Percentiles rank a stretch among this genome's conserved stretches.
phyloP scores from a whole-genome alignment of 1,284 basidiomycete species.

The Ceratobasidium sp. region DNA sequence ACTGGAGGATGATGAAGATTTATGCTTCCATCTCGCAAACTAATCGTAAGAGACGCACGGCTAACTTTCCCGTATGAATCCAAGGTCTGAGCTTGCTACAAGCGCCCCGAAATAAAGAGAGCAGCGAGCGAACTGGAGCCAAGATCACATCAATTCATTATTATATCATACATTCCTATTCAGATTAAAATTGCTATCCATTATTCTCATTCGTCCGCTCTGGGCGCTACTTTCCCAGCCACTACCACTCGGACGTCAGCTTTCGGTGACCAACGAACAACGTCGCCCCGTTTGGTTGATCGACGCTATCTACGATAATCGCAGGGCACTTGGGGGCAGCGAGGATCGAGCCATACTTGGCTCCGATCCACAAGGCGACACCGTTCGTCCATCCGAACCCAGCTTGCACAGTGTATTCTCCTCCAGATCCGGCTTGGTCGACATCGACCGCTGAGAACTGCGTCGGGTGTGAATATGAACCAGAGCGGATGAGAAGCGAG shows the following conservation, averaged over 20 bases:
- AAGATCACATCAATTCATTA: too few species aligned
- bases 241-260: neutral
- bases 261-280: slow-evolving; percentile 29
- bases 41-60: slow-evolving; percentile 58
- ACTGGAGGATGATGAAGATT: too few species aligned
- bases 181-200: neutral
- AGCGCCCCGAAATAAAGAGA: slow-evolving; percentile 88
- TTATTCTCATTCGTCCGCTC: neutral
- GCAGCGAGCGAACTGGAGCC: too few species aligned
- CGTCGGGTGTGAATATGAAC: neutral
- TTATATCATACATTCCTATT: too few species aligned
- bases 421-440: slow-evolving; percentile 83
- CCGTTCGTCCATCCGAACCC: slow-evolving; percentile 95
- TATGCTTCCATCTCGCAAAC: slow-evolving; percentile 56
- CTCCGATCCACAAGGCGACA: slow-evolving; percentile 76
- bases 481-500: slow-evolving; percentile 44
- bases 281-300: slow-evolving; percentile 40
- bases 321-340: slow-evolving; percentile 70
- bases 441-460: slow-evolving; percentile 61
- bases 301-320: slow-evolving; percentile 44
- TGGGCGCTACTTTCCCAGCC: neutral
- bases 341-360: slow-evolving; percentile 70
- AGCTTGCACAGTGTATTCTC: slow-evolving; percentile 84
- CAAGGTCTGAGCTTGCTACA: slow-evolving; percentile 83
- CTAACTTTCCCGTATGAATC: slow-evolving; percentile 68